Evolutionary conservation across 306 rosid species (phyloP).

Genomic region (Quercus wislizeni): DNA sequence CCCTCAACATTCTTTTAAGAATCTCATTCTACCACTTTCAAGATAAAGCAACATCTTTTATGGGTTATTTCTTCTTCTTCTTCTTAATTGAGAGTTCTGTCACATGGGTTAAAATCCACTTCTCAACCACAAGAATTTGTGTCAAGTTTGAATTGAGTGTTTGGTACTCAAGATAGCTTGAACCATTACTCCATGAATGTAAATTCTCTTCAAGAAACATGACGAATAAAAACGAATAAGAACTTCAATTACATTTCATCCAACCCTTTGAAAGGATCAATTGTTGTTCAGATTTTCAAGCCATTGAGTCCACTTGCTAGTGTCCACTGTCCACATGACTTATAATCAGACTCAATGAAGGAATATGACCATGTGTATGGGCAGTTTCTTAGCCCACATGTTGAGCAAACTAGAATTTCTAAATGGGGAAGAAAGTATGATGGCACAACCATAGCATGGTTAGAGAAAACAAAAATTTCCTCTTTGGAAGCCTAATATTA

Average conservation of each 20-base stretch:
- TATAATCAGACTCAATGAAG: neutral
- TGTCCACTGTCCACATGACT: neutral
- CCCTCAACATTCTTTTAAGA: neutral
- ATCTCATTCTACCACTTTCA: neutral
- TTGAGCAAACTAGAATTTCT: neutral
- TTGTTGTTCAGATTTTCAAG: neutral
- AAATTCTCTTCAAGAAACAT: too few relatives aligned
- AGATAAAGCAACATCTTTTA: neutral
- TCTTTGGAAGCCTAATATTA: too few relatives aligned
- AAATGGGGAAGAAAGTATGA: neutral
- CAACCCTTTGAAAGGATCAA: too few relatives aligned
- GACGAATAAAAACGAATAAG: too few relatives aligned
- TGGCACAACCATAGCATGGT: too few relatives aligned
- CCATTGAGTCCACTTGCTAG: neutral
- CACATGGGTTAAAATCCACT: neutral
- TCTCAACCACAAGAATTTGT: neutral
- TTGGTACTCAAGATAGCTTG: neutral
- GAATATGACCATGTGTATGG: neutral
- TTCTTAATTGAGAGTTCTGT: neutral
- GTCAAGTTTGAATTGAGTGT: neutral
- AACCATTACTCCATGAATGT: too few relatives aligned
- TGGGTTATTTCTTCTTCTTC: too few relatives aligned
- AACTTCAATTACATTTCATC: too few relatives aligned
- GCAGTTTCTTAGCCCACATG: neutral
- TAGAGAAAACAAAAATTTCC: too few relatives aligned